Base-by-base conservation (phyloP, 495 filamentous ascomycete genomes). In the Xylaria flabelliformis region DNA sequence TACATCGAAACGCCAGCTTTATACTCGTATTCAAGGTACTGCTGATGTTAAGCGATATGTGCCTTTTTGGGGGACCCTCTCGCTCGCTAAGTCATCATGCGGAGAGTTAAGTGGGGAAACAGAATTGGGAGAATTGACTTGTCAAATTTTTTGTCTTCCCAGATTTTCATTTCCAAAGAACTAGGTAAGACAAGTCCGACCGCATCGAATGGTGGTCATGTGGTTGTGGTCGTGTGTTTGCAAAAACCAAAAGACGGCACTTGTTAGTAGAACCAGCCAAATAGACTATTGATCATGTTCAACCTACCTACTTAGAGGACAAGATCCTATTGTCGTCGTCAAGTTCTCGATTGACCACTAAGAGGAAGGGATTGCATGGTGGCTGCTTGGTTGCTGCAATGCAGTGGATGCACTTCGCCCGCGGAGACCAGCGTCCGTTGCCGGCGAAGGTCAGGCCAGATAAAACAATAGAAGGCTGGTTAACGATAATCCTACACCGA, bases 131-230 rank as follows among this genome's bases (percentile, higher is more conserved):
- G 53, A 51, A 50, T 39, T 67, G 63, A 72, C 51, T 2, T 72
- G 53, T 61, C 70, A 61, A 67, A 48, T 5, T 29, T 36, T 39
- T 65, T 39, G 13, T 24, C n/a, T 44, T 59, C 39, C 21, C 62
- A 8, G 42, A 42, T 65, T 67, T 72, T 51, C 63, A 59, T 39
- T 46, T 26, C 26, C 4, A 19, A 8, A 61, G 46, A 41, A 61
- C 32, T 53, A 72, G 19, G 50, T 72, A 39, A 72, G 70, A 61
- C 70, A 67, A 29, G 32, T 65, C 59, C 19, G 63, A 67, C 70
- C 63, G 70, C 70, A 72, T 72, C 51, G 51, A 64, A 39, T 21
- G 13, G 41, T 61, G 62, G 63, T 72, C 70, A 72, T 72, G 70
- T 70, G 68, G 56, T 51, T 32, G 34, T 66, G 36, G 7, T 34